Evolutionary conservation across 106 monocot species (phyloP), one percentile per base, ranked within the genome.

Genomic region (Dendrobium chrysotoxum): DNA sequence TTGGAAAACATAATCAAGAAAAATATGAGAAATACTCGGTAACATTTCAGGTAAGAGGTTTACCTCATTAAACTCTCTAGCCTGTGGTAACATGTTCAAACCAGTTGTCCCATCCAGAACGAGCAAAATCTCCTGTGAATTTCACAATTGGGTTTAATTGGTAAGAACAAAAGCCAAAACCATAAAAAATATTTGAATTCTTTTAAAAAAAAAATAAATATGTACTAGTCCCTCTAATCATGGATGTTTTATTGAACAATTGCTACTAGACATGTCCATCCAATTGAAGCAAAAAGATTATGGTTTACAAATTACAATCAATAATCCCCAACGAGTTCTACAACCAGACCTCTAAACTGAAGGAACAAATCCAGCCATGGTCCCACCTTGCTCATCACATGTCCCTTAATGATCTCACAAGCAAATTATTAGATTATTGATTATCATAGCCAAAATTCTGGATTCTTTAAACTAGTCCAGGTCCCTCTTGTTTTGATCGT

Each of bases 31-130:
- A 15, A 50, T 1, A 13, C 50, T 50, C 50, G 3, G 50, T 15
- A 50, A 13, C 40, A n/a, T 40, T 68, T 42, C 0, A 58, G 61
- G 40, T 30, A 72, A 78, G 77, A 79, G 47, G 42, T 3, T 85
- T 91, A 96, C 96, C 45, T 96, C 96, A 89, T 96, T 94, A 79
- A 96, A 96, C 78, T 96, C 96, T 88, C 94, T 94, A 31, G 96
- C 96, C 73, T 96, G 96, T 64, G 88, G 92, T 78, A 96, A 90
- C 96, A 96, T 90, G 84, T 96, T 96, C 80, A 96, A 82, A 58
- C 93, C 94, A 42, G 94, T 96, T 61, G 96, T 96, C 18, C 96
- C 96, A 89, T 96, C 96, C 30, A 96, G 86, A 70, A 96, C 96
- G 28, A 94, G 84, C 87, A 96, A 86, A 66, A 92, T 87, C 83